Evolutionary conservation across 2,329 filamentous ascomycete genomes (phyloP).

Genomic region (Mycosphaerelloides madeirae): DNA sequence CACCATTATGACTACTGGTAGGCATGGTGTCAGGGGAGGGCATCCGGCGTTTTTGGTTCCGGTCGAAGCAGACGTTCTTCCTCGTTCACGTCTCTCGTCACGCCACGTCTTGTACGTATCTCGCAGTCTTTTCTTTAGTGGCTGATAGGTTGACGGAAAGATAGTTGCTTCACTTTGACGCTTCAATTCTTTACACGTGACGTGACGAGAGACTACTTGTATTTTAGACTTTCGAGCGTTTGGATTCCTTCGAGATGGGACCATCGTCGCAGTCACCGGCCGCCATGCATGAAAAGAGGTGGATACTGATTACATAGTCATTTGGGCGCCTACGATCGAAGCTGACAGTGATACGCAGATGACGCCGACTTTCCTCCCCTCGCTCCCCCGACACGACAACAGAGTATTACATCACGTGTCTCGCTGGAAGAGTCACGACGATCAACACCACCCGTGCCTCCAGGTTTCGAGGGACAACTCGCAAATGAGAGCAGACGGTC

Average conservation of each 20-base stretch:
- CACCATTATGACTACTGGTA: slow-evolving; percentile 14
- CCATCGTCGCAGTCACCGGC: slow-evolving; percentile 12
- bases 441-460: slow-evolving; percentile 34
- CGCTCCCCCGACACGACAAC: slow-evolving; percentile 19
- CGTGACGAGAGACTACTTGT: slow-evolving; percentile 24
- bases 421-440: slow-evolving; percentile 28
- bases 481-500: slow-evolving; percentile 36
- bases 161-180: slow-evolving; percentile 23
- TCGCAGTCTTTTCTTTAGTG: slow-evolving; percentile 24
- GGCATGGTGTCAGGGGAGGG: slow-evolving; percentile 10
- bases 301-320: slow-evolving; percentile 4
- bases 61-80: slow-evolving; percentile 13
- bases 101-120: slow-evolving; percentile 32
- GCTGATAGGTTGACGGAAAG: slow-evolving; percentile 34
- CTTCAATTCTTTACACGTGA: slow-evolving; percentile 14
- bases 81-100: slow-evolving; percentile 22
- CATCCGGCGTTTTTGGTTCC: slow-evolving; percentile 4
- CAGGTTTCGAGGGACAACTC: slow-evolving; percentile 32
- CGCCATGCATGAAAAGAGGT: slow-evolving; percentile 24
- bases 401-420: slow-evolving; percentile 21
- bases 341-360: slow-evolving; percentile 22
- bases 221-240: slow-evolving; percentile 17
- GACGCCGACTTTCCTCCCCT: slow-evolving; percentile 28
- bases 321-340: neutral
- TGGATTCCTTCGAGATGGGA: slow-evolving; percentile 4